Evolutionary conservation across 257 asterid species (phyloP).

Genomic region (Jaltomata sinuosa): DNA sequence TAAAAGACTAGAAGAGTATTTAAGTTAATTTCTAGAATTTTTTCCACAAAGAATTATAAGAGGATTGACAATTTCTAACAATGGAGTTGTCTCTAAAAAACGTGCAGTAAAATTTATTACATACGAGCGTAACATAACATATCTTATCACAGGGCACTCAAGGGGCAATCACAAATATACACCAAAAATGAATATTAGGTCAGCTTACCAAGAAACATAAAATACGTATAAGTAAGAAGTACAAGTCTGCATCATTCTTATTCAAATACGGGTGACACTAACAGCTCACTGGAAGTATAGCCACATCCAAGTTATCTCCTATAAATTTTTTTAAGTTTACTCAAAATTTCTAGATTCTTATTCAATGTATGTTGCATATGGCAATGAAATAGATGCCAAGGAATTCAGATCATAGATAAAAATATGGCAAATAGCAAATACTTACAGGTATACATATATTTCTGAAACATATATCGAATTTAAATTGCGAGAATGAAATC

Average conservation of each 20-base stretch:
- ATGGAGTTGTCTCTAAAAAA: not conserved
- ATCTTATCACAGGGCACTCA: not conserved
- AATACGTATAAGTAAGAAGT: not conserved
- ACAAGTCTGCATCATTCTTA: not conserved
- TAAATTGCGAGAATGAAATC: too few relatives aligned
- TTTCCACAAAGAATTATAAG: not conserved
- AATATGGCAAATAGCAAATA: too few relatives aligned
- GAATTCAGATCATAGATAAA: too few relatives aligned
- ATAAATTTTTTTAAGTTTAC: constrained; percentile 53
- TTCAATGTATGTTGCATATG: too few relatives aligned
- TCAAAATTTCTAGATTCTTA: not conserved
- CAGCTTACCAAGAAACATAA: not conserved
- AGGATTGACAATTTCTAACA: not conserved
- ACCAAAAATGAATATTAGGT: not conserved
- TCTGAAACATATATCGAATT: too few relatives aligned
- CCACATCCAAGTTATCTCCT: constrained; percentile 66
- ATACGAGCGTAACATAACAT: not conserved
- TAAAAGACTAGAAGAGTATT: too few relatives aligned
- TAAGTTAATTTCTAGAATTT: too few relatives aligned
- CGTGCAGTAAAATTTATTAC: not conserved
- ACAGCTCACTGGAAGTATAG: constrained; percentile 32
- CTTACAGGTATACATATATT: too few relatives aligned
- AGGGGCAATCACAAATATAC: not conserved
- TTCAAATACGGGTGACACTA: not conserved
- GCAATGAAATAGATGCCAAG: too few relatives aligned